Evolutionary conservation across 202 grass and related monocot genomes (phyloP), one percentile per base, ranked within the genome.

Genomic region (Thinopyrum obtusiflorum): DNA sequence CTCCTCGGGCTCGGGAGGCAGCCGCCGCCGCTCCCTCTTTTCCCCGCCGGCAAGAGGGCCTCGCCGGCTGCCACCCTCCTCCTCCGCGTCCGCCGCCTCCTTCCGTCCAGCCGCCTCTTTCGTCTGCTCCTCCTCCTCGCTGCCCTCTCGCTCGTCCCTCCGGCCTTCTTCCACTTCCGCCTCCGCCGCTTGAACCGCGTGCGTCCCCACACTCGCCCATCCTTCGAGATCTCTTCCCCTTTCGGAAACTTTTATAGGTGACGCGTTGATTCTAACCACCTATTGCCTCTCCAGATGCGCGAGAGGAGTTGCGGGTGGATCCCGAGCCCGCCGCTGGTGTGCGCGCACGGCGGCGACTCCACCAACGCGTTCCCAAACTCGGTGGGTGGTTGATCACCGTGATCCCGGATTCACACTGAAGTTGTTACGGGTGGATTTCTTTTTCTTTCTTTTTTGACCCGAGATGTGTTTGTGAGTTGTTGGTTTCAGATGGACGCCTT

Each of bases 281-380:
- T 81, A 63, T 13, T 62, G 20, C 47, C 6, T 76, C 81, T 70
- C 44, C 82, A 98, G 96, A 88, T 94, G 71, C 89, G 90, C 63
- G 85, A 79, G 84, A 88, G 82, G 78, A 91, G 90, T 73, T 98
- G 96, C 86, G 93, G 91, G 14, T 95, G 93, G 96, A 83, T 91
- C 72, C 64, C 74, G 68, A 91, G 46, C 82, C 91, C 96, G 20
- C 93, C 93, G 76, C 71, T 98, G 55, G 93, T 95, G 53, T 98
- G 93, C 82, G 93, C 89, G 8, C 96, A 95, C 75, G 93, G 91
- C 9, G 89, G 93, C 24, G 96, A 98, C 76, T 94, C 93, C 20
- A 81, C 74, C 25, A 92, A 90, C 80, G 91, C 89, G 31, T 86
- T 87, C 80, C 91, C 95, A 47, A 95, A 95, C 78, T 87, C 96